Evolutionary conservation across 2,329 filamentous ascomycete species (phyloP).

Genomic region (Alternaria viburni): DNA sequence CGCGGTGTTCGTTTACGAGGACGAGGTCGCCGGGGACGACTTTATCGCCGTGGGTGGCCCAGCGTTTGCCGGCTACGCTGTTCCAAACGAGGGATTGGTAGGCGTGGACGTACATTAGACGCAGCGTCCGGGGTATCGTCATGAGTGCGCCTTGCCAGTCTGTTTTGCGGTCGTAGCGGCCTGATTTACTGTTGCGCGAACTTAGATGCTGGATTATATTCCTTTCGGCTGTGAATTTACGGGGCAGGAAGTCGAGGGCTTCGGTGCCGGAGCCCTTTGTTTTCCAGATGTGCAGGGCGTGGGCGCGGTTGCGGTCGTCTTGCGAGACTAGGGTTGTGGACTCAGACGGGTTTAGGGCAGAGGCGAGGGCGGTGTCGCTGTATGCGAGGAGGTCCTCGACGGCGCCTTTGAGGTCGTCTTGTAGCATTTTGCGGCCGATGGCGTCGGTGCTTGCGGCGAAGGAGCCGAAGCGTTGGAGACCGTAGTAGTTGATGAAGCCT

Average conservation of each 20-base stretch:
- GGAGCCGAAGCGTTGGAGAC: conserved; percentile 94
- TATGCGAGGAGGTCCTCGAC: conserved; percentile 79
- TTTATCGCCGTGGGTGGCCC: conserved; percentile 72
- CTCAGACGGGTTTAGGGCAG: conserved; percentile 50
- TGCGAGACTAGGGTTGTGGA: conserved; percentile 61
- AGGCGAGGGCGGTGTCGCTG: conserved; percentile 66
- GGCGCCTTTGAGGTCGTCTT: conserved; percentile 80
- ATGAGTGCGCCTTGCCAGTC: conserved; percentile 85
- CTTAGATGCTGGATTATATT: conserved; percentile 79
- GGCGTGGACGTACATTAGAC: conserved; percentile 95
- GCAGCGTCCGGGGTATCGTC: conserved; percentile 78
- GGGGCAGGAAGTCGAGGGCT: conserved; percentile 73
- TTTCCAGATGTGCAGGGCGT: conserved; percentile 77
- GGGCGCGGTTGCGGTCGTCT: conserved; percentile 81
- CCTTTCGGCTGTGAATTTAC: conserved; percentile 80
- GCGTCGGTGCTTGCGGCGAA: conserved; percentile 85
- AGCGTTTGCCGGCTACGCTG: conserved; percentile 78
- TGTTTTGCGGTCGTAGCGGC: conserved; percentile 57
- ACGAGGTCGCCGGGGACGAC: conserved; percentile 89
- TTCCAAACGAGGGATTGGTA: conserved; percentile 98
- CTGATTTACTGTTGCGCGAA: conserved; percentile 51
- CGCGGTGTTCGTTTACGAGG: conserved; percentile 65
- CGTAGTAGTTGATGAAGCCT: conserved; percentile 98
- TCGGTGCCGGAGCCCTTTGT: conserved; percentile 63
- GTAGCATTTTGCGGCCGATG: conserved; percentile 82